A percentile compares a stretch with the other conserved stretches of the same genome.
phyloP scores from a whole-genome alignment of 164 flowering plant species.

The Protea cynaroides region DNA sequence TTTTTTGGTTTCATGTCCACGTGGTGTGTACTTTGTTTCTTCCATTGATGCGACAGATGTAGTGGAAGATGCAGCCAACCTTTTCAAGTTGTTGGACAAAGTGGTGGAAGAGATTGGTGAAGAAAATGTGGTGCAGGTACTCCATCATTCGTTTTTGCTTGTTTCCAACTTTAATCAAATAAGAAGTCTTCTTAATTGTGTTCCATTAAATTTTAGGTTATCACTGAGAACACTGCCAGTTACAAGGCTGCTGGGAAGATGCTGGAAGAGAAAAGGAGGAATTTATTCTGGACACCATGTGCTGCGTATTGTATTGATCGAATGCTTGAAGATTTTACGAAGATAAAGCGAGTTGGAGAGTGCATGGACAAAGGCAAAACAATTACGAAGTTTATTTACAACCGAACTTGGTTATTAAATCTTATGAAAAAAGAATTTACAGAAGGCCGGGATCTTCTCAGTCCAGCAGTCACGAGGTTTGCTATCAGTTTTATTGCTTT shows the following conservation, averaged over 20 bases:
- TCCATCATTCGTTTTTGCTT: constrained; percentile 2
- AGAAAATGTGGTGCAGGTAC: constrained; percentile 80
- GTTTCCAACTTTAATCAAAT: not conserved
- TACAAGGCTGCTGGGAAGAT: constrained; percentile 70
- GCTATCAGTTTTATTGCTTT: constrained; percentile 53
- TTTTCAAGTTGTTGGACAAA: constrained; percentile 60
- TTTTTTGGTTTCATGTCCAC: constrained; percentile 64
- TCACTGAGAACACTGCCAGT: constrained; percentile 58
- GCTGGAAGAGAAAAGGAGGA: constrained; percentile 68
- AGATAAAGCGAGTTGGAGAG: constrained; percentile 56
- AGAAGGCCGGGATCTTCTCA: constrained; percentile 64
- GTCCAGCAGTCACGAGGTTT: constrained; percentile 46
- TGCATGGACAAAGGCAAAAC: constrained; percentile 61
- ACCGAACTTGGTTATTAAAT: constrained; percentile 56
- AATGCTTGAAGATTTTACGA: constrained; percentile 59
- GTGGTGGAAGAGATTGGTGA: constrained; percentile 76
- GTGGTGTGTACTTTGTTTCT: constrained; percentile 54
- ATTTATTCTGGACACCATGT: constrained; percentile 81
- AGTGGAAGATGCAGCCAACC: constrained; percentile 42
- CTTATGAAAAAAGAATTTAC: constrained; percentile 66
- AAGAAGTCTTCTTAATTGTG: constrained; percentile 2
- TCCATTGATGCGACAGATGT: constrained; percentile 62
- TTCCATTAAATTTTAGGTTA: constrained; percentile 30
- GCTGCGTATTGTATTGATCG: constrained; percentile 55
- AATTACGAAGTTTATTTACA: constrained; percentile 70